phyloP scores from a whole-genome alignment of 1,284 basidiomycete species.

The Malassezia psittaci region DNA sequence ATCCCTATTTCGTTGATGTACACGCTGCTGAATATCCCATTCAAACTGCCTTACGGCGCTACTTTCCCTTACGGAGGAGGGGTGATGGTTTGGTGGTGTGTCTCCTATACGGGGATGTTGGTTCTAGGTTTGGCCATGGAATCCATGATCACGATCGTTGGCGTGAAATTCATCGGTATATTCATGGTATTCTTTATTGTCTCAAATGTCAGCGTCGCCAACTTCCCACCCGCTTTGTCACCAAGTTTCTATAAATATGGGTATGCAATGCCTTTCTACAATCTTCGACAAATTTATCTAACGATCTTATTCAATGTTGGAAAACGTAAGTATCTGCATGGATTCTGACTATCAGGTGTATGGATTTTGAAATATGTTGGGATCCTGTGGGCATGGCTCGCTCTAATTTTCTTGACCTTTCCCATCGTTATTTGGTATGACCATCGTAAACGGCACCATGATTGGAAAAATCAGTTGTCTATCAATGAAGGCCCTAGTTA shows the following conservation, averaged over 20 bases:
- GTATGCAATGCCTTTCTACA: conserved; percentile 41
- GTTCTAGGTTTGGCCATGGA: conserved; percentile 33
- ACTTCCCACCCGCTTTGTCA: conserved; percentile 24
- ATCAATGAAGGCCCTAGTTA: not conserved
- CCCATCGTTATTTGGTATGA: conserved; percentile 35
- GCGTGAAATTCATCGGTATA: conserved; percentile 32
- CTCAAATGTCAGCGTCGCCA: conserved; percentile 33
- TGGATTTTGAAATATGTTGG: conserved; percentile 36
- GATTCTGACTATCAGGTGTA: conserved; percentile 3
- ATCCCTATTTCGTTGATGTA: conserved; percentile 36
- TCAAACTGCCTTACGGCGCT: conserved; percentile 31
- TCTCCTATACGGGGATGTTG: conserved; percentile 32
- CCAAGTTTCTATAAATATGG: conserved; percentile 32
- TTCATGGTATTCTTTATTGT: conserved; percentile 36
- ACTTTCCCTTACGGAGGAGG: conserved; percentile 34
- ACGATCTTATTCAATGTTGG: conserved; percentile 38
- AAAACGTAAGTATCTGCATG: conserved; percentile 8
- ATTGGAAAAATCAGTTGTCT: not conserved
- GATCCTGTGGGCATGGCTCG: conserved; percentile 39
- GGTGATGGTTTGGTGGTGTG: conserved; percentile 36
- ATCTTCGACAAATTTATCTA: conserved; percentile 31
- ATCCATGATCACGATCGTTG: conserved; percentile 29
- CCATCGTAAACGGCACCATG: conserved; percentile 2
- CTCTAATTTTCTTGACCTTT: conserved; percentile 29
- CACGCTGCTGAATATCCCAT: conserved; percentile 36